Evolutionary conservation across 345 rosid genomes (phyloP).

Genomic region (Aquilaria yunnanensis): DNA sequence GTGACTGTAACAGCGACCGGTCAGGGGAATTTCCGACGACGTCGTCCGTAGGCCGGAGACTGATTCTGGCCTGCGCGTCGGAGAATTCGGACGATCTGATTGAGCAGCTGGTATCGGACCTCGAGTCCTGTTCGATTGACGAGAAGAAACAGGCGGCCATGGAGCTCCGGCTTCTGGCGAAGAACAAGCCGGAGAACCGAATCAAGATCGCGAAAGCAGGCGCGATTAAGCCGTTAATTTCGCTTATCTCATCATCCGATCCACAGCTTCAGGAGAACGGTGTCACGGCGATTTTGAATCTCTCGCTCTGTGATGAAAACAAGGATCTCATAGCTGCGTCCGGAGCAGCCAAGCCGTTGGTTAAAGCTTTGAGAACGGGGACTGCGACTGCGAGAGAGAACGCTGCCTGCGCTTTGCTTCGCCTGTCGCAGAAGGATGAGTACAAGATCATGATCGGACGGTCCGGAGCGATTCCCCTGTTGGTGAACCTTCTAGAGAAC

Average conservation of each 20-base stretch:
- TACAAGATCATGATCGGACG: conserved; percentile 83
- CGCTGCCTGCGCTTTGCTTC: conserved; percentile 89
- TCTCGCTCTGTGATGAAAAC: conserved; percentile 93
- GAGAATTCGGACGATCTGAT: conserved; percentile 69
- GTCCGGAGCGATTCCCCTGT: conserved; percentile 78
- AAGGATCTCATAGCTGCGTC: conserved; percentile 63
- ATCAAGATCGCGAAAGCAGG: conserved; percentile 78
- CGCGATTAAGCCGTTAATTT: conserved; percentile 70
- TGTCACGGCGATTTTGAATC: conserved; percentile 85
- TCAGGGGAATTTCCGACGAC: conserved; percentile 82
- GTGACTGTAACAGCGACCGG: conserved; percentile 92
- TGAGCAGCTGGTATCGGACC: conserved; percentile 60
- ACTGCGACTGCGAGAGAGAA: conserved; percentile 78
- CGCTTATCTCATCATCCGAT: conserved; percentile 61
- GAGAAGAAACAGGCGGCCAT: conserved; percentile 93
- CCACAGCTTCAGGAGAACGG: conserved; percentile 85
- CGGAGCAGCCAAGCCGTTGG: conserved; percentile 87
- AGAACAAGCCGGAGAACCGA: conserved; percentile 85
- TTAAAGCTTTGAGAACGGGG: conserved; percentile 61
- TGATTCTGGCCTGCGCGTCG: conserved; percentile 58
- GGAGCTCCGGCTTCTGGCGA: conserved; percentile 89
- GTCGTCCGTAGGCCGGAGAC: conserved; percentile 58
- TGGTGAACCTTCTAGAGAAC: conserved; percentile 56
- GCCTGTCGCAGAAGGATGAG: conserved; percentile 79
- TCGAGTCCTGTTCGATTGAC: conserved; percentile 67